These are phyloP conservation scores for Fusarium poae DNA, from an alignment of 2,329 filamentous ascomycete species.

Conservation along the genomic window DNA sequence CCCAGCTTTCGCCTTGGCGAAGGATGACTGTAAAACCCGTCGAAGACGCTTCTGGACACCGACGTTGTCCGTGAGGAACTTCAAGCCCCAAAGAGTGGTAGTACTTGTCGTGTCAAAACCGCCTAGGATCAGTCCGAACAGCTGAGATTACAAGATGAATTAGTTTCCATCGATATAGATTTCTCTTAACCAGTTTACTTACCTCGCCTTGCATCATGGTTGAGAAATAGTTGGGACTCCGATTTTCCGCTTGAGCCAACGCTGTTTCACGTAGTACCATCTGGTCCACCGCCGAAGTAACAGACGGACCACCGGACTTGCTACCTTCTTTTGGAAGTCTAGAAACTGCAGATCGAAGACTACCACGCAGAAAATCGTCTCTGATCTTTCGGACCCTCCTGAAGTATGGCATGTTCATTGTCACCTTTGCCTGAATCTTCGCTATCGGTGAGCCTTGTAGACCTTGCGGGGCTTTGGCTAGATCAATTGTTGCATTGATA, in stretches of 20 bases:
- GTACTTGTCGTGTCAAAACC: background rate
- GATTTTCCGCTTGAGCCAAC: background rate
- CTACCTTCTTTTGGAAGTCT: background rate
- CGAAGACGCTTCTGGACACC: background rate
- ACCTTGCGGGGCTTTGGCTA: background rate
- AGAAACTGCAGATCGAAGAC: background rate
- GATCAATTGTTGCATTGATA: background rate
- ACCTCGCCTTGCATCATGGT: background rate
- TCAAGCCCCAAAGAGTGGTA: background rate
- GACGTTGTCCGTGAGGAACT: background rate
- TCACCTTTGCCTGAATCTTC: background rate
- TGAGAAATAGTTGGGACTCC: background rate
- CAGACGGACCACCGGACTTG: rapidly evolving
- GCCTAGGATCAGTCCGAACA: background rate
- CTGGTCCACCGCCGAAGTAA: background rate
- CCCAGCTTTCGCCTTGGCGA: background rate
- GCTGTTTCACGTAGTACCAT: background rate
- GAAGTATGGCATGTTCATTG: slow-evolving; percentile 1
- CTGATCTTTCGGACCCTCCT: background rate
- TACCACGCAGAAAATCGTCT: background rate
- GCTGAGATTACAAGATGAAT: background rate
- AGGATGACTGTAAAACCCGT: background rate
- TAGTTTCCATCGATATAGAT: background rate
- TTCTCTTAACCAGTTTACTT: rapidly evolving
- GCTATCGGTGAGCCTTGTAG: background rate